phyloP scores from a whole-genome alignment of 768 basidiomycete genomes.

The Pleurotus giganteus region DNA sequence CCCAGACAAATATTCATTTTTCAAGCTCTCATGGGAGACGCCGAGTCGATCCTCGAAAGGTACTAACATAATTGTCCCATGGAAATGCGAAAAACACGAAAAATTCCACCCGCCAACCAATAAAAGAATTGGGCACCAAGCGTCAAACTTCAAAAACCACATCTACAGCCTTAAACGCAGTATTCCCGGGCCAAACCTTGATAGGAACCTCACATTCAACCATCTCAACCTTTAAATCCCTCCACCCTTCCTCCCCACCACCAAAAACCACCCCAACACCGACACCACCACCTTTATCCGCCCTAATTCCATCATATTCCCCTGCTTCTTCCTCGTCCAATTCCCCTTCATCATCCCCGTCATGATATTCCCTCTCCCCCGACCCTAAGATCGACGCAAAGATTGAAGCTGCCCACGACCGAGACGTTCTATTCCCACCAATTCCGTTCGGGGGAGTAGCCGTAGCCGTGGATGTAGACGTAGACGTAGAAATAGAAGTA shows the following conservation, averaged over 20 bases:
- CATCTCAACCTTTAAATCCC: slow-evolving; percentile 70
- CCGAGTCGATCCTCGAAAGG: background rate
- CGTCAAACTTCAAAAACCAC: slow-evolving; percentile 59
- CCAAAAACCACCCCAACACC: slow-evolving; percentile 51
- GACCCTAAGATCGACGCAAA: slow-evolving; percentile 33
- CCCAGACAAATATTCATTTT: no score
- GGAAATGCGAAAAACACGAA: background rate
- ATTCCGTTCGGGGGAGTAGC: no score
- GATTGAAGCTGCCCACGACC: slow-evolving; percentile 39
- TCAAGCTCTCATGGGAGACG: background rate
- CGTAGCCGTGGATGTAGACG: no score
- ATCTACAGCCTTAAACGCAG: slow-evolving; percentile 76
- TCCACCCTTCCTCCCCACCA: slow-evolving; percentile 62
- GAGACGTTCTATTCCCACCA: slow-evolving; percentile 13
- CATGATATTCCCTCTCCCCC: slow-evolving; percentile 53
- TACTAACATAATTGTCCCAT: no score
- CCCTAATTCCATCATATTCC: slow-evolving; percentile 49
- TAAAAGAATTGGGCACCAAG: background rate
- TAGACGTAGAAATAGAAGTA: no score
- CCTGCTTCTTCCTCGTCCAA: slow-evolving; percentile 21
- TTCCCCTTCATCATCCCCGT: slow-evolving; percentile 33
- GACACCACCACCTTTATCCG: slow-evolving; percentile 46
- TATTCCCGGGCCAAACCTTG: slow-evolving; percentile 86
- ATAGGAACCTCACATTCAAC: slow-evolving; percentile 95
- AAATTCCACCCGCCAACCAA: background rate